phyloP scores from a whole-genome alignment of 768 basidiomycete genomes.

The Leccinellum rugosiceps region DNA sequence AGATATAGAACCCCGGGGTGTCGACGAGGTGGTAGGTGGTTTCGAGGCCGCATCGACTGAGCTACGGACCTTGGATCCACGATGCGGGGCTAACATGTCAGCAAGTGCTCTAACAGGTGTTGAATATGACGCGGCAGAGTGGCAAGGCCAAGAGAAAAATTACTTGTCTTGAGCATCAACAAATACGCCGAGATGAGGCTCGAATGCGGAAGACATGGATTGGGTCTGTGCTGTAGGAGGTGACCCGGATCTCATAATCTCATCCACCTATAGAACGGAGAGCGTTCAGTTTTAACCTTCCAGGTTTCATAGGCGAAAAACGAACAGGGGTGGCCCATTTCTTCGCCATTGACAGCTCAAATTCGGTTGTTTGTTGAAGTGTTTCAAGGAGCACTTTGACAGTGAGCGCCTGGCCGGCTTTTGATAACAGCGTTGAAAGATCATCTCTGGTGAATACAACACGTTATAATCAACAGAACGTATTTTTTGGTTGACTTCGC shows the following conservation, averaged over 20 bases:
- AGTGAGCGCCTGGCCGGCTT: slow-evolving; percentile 66
- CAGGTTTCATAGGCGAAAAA: slow-evolving; percentile 7
- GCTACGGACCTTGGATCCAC: slow-evolving; percentile 56
- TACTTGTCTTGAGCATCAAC: slow-evolving; percentile 96
- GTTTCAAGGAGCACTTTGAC: slow-evolving; percentile 83
- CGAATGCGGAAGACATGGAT: slow-evolving; percentile 86
- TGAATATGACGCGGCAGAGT: not conserved
- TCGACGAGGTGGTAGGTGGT: slow-evolving; percentile 25
- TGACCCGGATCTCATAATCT: slow-evolving; percentile 57
- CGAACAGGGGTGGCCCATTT: slow-evolving; percentile 78
- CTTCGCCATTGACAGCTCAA: slow-evolving; percentile 76
- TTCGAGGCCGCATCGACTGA: slow-evolving; percentile 59
- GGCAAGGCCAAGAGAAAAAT: slow-evolving; percentile 29
- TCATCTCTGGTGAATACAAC: slow-evolving; percentile 60
- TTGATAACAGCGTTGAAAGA: slow-evolving; percentile 74
- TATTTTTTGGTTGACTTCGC: not conserved
- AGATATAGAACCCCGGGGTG: slow-evolving; percentile 37
- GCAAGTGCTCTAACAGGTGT: slow-evolving; percentile 60
- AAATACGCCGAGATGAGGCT: slow-evolving; percentile 88
- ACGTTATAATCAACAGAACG: not conserved
- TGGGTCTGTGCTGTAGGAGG: slow-evolving; percentile 50
- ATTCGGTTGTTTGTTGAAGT: slow-evolving; percentile 83
- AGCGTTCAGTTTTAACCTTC: not conserved
- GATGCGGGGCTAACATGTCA: slow-evolving; percentile 87
- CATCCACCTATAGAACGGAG: slow-evolving; percentile 47